A percentile compares a stretch with the other conserved stretches of the same genome.
phyloP scores from a whole-genome alignment of 768 basidiomycete species.

The Tricholoma bakamatsutake region DNA sequence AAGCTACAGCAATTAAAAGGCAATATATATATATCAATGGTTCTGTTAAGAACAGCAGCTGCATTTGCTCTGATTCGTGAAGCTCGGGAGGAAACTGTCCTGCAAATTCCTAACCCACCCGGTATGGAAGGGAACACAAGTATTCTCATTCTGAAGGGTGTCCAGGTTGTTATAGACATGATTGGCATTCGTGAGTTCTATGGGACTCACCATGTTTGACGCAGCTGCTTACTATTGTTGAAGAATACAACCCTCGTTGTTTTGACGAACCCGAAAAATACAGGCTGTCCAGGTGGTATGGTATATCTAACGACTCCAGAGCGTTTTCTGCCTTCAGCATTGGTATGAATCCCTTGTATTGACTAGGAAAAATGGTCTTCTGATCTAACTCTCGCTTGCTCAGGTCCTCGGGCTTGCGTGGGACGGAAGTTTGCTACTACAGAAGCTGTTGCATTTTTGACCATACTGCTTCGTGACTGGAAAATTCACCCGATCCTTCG shows the following conservation, averaged over 20 bases:
- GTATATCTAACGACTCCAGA: constrained; percentile 34
- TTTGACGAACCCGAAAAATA: constrained; percentile 42
- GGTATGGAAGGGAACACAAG: constrained; percentile 32
- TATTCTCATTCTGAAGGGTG: constrained; percentile 35
- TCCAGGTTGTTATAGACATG: constrained; percentile 40
- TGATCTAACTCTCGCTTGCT: neutral
- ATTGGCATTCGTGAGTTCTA: constrained; percentile 40
- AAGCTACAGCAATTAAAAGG: neutral
- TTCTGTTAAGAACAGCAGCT: constrained; percentile 25
- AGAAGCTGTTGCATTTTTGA: constrained; percentile 48
- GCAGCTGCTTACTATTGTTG: neutral
- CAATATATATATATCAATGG: neutral
- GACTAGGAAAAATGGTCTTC: neutral
- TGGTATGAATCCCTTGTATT: constrained; percentile 8
- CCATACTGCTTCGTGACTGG: constrained; percentile 47
- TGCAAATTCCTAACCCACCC: constrained; percentile 33
- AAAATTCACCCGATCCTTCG: constrained; percentile 38
- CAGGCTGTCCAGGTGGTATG: constrained; percentile 48
- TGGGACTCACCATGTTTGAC: neutral
- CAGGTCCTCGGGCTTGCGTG: constrained; percentile 44
- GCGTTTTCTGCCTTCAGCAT: constrained; percentile 43
- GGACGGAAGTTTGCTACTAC: constrained; percentile 51
- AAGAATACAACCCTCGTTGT: constrained; percentile 47
- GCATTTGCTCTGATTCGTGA: constrained; percentile 36
- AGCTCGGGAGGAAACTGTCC: constrained; percentile 36